Evolutionary conservation across 1,284 basidiomycete species (phyloP), one percentile per base, ranked within the genome.

Genomic region (Apiotrichum domesticum): DNA sequence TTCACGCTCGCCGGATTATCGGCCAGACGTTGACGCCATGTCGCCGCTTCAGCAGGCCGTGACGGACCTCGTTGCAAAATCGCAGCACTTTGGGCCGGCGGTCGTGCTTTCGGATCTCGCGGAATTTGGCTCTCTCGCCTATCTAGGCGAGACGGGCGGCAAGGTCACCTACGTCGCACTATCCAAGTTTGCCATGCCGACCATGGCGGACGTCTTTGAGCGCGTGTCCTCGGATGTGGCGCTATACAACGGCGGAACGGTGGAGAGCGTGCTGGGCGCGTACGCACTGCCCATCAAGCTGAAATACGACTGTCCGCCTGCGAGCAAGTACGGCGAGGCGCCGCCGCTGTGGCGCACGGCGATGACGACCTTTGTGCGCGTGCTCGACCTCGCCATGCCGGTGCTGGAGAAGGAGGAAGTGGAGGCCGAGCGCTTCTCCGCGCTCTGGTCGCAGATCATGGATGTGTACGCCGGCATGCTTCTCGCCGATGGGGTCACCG

Each of bases 211-310:
- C 11, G 75, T 92, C 3, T 78, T 77, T 52, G 81, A 82, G 42
- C 81, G 33, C 3, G 44, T 47, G 0, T 21, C 46, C 9, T n/a
- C n/a, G 15, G 42, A 44, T 4, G 62, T 64, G 3, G 29, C 35
- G n/a, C 46, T 96, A 9, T 96, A 90, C 69, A 77, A 80, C 11
- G 85, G 90, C 68, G 91, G 89, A 4, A 92, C 91, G 0, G 72
- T 97, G 34, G 90, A 95, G 70, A 80, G 83, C 6, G 77, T 96
- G 11, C 74, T 95, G n/a, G 84, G 86, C 29, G 91, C 91, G 0
- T 91, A 89, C 65, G 84, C 88, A 2, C 86, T 95, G 37, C 92
- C 94, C 0, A 85, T 97, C 71, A 92, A 92, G 71, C 79, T 98
- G 61, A 95, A 94, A 74, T 96, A 97, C 66, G 90, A 93, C 46